Conservation (phyloP, 306 rosid species). For the Boehmeria nivea region DNA sequence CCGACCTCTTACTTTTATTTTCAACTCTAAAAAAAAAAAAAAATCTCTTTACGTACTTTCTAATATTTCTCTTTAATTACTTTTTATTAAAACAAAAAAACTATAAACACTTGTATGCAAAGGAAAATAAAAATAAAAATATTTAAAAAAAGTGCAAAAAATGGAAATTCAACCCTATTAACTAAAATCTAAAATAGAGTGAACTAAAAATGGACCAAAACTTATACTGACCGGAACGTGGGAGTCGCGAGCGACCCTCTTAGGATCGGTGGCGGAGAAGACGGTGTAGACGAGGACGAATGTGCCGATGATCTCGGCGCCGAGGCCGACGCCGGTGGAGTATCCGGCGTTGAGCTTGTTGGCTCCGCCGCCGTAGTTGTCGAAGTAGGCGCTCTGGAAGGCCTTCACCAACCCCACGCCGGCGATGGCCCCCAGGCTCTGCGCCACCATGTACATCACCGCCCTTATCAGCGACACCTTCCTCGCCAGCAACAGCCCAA, state of each 20-base stretch:
- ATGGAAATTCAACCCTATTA: too few relatives aligned
- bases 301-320: conserved; percentile 85
- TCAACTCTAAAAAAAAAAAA: too few relatives aligned
- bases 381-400: conserved; percentile 48
- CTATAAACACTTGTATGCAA: too few relatives aligned
- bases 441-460: conserved; percentile 79
- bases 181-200: not conserved
- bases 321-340: conserved; percentile 57
- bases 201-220: not conserved
- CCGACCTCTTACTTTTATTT: too few relatives aligned
- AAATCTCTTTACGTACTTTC: too few relatives aligned
- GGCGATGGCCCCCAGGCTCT: conserved; percentile 79
- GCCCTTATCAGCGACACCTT: conserved; percentile 83
- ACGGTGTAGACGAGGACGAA: conserved; percentile 86
- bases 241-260: conserved; percentile 85
- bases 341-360: conserved; percentile 46
- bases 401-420: conserved; percentile 91
- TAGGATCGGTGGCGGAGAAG: conserved; percentile 94
- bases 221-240: conserved; percentile 64
- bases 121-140: too few relatives aligned
- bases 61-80: too few relatives aligned
- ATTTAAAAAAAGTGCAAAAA: too few relatives aligned
- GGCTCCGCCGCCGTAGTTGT: conserved; percentile 67
- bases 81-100: too few relatives aligned
- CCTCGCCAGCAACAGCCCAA: conserved; percentile 89